Evolutionary conservation across 148 eudicot genomes (phyloP), one percentile per base, ranked within the genome.

Genomic region (Suaeda aralocaspica): DNA sequence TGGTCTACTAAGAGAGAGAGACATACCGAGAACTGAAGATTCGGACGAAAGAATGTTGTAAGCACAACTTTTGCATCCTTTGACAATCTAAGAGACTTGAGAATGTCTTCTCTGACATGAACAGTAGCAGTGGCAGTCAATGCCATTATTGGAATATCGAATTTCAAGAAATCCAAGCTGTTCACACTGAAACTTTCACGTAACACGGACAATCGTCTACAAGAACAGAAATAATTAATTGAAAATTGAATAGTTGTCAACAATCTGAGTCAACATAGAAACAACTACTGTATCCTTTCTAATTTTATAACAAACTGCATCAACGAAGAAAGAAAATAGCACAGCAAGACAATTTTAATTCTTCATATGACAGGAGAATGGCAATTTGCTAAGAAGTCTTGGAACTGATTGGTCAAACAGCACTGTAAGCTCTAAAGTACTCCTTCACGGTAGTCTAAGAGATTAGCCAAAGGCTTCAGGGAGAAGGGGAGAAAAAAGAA

Each of bases 91-190:
- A 92, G 80, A 52, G 98, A 84, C 82, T 82, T 77, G 34, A 85
- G 82, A 71, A 90, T 92, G 78, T 92, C 98, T 70, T 86, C 92
- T 75, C 96, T 84, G 57, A 92, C 96, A 49, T 75, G 78, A 74
- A 64, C 33, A 44, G 98, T 89, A 77, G 98, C 98, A 69, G 98
- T 92, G 22, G 98, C 96, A 73, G 98, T 90, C 80, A 92, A 79
- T 77, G 96, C 98, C 96, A 92, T 92, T 57, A 92, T 64, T n/a
- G 98, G 96, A 72, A 92, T 80, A 84, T 89, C 89, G 82, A 71
- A 81, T 60, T 74, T 81, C 80, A 88, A 70, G 75, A 79, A 84
- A 58, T 86, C 79, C 80, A 89, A 83, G 41, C 77, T 78, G 48
- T 79, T 49, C 41, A 79, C 75, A 3, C 76, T 76, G 81, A 92